Evolutionary conservation across 1,284 basidiomycete genomes (phyloP).

Genomic region (Sporisorium reilianum): DNA sequence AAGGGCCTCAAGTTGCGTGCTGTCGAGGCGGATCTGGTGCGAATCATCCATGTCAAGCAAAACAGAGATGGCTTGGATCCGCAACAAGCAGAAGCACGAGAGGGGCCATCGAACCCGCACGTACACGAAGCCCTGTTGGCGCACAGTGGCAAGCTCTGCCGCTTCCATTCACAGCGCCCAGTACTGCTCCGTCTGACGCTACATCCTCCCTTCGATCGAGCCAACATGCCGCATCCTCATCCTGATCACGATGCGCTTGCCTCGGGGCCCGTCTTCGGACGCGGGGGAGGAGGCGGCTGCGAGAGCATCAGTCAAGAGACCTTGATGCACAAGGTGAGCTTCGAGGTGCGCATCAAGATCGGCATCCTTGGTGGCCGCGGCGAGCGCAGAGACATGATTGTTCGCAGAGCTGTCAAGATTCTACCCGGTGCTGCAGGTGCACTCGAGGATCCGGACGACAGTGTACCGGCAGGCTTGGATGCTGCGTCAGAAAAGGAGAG

Average conservation of each 20-base stretch:
- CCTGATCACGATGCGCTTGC: conserved; percentile 63
- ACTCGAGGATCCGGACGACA: conserved; percentile 18
- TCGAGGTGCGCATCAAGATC: conserved; percentile 61
- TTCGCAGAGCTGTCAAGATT: conserved; percentile 50
- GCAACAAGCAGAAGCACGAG: neutral
- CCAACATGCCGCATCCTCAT: conserved; percentile 64
- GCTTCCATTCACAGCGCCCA: conserved; percentile 59
- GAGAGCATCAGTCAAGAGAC: conserved; percentile 67
- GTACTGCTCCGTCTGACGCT: conserved; percentile 59
- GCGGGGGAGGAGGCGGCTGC: conserved; percentile 63
- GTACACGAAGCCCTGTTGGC: conserved; percentile 59
- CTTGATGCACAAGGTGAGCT: conserved; percentile 62
- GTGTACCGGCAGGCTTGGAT: neutral
- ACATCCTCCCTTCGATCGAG: conserved; percentile 61
- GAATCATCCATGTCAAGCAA: conserved; percentile 56
- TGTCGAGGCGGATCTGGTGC: conserved; percentile 62
- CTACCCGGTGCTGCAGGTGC: conserved; percentile 61
- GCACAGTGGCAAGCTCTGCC: conserved; percentile 64
- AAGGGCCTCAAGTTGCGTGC: conserved; percentile 57
- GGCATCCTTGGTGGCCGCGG: conserved; percentile 46
- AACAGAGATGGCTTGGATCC: neutral
- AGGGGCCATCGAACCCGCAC: neutral
- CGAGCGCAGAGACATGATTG: conserved; percentile 55
- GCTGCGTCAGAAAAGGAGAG: conserved; percentile 33
- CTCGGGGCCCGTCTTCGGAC: conserved; percentile 51